Evolutionary conservation across 1,284 basidiomycete species (phyloP).

Genomic region (Austroboletus olivaceoglutinosus): DNA sequence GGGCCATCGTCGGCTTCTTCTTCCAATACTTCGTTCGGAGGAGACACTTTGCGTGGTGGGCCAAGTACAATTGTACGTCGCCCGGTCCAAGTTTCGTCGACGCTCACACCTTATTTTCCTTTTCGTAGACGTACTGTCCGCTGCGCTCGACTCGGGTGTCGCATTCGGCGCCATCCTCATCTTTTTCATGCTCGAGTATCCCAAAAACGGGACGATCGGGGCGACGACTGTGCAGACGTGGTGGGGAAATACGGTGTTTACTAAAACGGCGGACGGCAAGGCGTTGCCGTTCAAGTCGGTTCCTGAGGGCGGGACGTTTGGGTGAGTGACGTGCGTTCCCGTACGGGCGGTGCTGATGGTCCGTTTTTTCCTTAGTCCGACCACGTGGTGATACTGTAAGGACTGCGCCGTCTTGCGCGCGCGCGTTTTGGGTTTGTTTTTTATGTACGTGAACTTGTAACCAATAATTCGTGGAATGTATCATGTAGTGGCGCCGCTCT

Average conservation of each 20-base stretch:
- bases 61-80: conserved; percentile 50
- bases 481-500: too few relatives aligned
- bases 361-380: conserved; percentile 15
- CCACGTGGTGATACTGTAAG: conserved; percentile 18
- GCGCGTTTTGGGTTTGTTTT: too few relatives aligned
- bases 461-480: too few relatives aligned
- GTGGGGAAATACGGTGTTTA: conserved; percentile 69
- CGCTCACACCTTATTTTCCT: not conserved
- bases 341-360: not conserved
- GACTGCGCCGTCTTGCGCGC: too few relatives aligned
- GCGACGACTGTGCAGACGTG: conserved; percentile 51
- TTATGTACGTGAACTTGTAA: too few relatives aligned
- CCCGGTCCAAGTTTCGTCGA: too few relatives aligned
- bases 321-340: conserved; percentile 31
- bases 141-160: conserved; percentile 52
- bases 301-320: conserved; percentile 38
- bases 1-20: conserved; percentile 49
- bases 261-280: conserved; percentile 43
- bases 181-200: conserved; percentile 70
- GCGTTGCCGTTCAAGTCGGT: conserved; percentile 30
- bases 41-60: conserved; percentile 52
- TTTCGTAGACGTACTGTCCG: conserved; percentile 46
- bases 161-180: conserved; percentile 54
- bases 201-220: conserved; percentile 60
- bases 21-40: conserved; percentile 55